These are phyloP conservation scores for Penicillium manginii DNA, from an alignment of 495 filamentous ascomycete species.

Conservation along the genomic window DNA sequence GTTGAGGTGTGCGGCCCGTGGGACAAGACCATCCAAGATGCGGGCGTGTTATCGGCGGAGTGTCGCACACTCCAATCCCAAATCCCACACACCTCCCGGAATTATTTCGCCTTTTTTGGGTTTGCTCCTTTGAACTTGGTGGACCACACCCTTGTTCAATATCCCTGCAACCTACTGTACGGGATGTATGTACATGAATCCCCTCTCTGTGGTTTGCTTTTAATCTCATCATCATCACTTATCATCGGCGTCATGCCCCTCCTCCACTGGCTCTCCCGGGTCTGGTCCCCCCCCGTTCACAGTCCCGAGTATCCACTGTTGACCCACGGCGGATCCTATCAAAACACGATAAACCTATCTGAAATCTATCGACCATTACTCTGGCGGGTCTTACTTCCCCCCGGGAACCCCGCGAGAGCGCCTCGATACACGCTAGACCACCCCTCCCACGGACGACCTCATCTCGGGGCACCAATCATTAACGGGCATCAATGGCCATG, in stretches of 20 bases:
- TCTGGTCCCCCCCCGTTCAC: constrained; percentile 20
- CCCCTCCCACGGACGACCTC: constrained; percentile 12
- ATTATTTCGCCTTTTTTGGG: background rate
- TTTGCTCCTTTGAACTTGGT: too few relatives aligned
- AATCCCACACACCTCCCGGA: background rate
- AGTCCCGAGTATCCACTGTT: constrained; percentile 10
- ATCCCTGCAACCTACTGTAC: too few relatives aligned
- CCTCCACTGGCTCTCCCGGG: background rate
- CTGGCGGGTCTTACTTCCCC: constrained; percentile 2
- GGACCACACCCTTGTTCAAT: too few relatives aligned
- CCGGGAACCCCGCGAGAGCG: background rate
- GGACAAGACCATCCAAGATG: too few relatives aligned
- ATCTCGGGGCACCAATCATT: constrained; percentile 17
- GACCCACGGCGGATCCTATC: constrained; percentile 18
- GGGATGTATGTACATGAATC: too few relatives aligned
- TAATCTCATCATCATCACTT: constrained; percentile 30
- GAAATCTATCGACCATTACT: background rate
- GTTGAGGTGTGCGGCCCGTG: background rate
- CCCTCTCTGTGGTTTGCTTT: background rate
- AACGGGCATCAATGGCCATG: constrained; percentile 12
- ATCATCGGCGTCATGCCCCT: constrained; percentile 20
- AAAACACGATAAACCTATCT: constrained; percentile 5
- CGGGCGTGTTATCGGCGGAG: background rate
- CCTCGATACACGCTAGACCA: constrained; percentile 7
- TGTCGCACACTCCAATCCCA: background rate